phyloP scores from a whole-genome alignment of 2,329 filamentous ascomycete genomes.

The Ophiostoma ulmi region DNA sequence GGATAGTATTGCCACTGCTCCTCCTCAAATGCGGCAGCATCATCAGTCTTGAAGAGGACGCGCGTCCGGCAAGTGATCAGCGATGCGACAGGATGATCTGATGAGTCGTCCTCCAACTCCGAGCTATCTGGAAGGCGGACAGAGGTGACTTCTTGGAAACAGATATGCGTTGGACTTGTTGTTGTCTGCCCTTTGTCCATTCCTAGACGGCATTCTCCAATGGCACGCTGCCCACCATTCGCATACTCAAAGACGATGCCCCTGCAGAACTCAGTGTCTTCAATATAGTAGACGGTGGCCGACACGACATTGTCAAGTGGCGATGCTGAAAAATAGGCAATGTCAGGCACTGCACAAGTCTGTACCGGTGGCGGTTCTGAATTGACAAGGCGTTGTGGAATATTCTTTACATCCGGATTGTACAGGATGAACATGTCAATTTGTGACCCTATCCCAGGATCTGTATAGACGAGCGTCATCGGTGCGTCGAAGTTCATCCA shows the following conservation, averaged over 20 bases:
- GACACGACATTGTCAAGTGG: neutral
- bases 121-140: neutral
- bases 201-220: neutral
- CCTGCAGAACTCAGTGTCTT: neutral
- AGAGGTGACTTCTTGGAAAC: neutral
- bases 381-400: neutral
- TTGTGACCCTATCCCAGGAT: neutral
- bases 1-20: neutral
- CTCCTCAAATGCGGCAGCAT: neutral
- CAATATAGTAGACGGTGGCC: neutral
- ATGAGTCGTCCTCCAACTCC: too few species aligned
- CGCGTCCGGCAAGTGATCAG: neutral
- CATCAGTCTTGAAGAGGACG: neutral
- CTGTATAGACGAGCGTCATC: neutral
- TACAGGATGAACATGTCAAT: neutral
- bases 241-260: neutral
- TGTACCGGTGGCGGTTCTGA: neutral
- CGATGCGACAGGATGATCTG: too few species aligned
- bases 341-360: neutral
- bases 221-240: neutral
- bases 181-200: neutral
- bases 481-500: neutral
- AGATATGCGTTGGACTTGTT: neutral
- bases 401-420: neutral
- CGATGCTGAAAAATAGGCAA: neutral